Conservation (phyloP, 2,329 filamentous ascomycete species). For the Gremmenia infestans region DNA sequence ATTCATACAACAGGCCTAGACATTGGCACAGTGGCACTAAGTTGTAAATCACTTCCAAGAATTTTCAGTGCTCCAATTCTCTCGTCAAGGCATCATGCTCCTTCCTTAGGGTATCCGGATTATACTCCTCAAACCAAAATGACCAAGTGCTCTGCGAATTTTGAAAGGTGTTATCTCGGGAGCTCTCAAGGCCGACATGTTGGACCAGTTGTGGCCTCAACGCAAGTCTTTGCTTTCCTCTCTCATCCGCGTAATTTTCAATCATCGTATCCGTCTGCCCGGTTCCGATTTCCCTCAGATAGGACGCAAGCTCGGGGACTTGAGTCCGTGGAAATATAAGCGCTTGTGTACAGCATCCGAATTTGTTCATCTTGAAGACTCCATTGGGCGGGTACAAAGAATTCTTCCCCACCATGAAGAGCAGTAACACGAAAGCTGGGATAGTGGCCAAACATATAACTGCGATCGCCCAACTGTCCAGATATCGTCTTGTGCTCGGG, state of each 20-base stretch:
- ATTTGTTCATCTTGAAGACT: constrained; percentile 11
- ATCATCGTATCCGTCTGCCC: constrained; percentile 33
- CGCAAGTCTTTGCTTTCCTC: constrained; percentile 33
- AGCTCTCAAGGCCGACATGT: constrained; percentile 31
- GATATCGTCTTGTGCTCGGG: neutral
- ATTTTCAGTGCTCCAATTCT: neutral
- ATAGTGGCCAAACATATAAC: constrained; percentile 7
- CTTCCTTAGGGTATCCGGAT: constrained; percentile 4
- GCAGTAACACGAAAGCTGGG: constrained; percentile 11
- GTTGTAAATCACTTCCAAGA: neutral
- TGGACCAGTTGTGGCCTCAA: constrained; percentile 36
- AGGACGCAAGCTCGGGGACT: constrained; percentile 7
- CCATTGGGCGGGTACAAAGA: constrained; percentile 11
- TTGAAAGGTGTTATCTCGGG: constrained; percentile 10
- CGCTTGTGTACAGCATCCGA: constrained; percentile 19
- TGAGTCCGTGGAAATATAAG: constrained; percentile 13
- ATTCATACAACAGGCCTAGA: no score
- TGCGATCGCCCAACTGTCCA: constrained; percentile 1
- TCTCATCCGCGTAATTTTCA: constrained; percentile 32
- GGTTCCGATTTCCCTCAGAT: constrained; percentile 10
- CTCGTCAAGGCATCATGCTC: constrained; percentile 4
- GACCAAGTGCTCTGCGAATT: constrained; percentile 17
- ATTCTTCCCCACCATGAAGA: constrained; percentile 18
- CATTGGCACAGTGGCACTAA: no score
- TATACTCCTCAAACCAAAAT: constrained; percentile 16